Percentiles rank a stretch among this genome's conserved stretches.
Conservation (phyloP, 2,329 filamentous ascomycete species). For the Talaromyces amestolkiae region DNA sequence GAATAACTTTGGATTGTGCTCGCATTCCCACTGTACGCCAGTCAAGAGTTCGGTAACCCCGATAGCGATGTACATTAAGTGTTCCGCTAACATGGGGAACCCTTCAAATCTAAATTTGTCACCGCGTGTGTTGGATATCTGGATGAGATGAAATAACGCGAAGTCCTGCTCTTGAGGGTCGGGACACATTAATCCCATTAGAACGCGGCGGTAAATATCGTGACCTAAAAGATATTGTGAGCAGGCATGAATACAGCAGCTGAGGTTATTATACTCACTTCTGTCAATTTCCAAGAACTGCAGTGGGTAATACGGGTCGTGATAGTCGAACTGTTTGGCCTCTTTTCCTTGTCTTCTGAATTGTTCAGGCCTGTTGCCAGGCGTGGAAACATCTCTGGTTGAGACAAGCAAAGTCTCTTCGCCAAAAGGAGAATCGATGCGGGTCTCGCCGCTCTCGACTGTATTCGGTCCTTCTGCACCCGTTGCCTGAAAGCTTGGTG, state of each 20-base stretch:
- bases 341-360: slow-evolving; percentile 34
- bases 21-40: slow-evolving; percentile 75
- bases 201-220: slow-evolving; percentile 83
- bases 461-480: slow-evolving; percentile 29
- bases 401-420: slow-evolving; percentile 41
- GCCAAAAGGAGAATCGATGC: slow-evolving; percentile 39
- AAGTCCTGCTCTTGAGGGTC: slow-evolving; percentile 84
- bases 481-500: slow-evolving; percentile 6
- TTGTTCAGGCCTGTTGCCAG: slow-evolving; percentile 42
- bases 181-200: slow-evolving; percentile 77
- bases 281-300: slow-evolving; percentile 37
- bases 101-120: slow-evolving; percentile 96
- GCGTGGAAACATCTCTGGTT: slow-evolving; percentile 42
- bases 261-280: slow-evolving; percentile 27
- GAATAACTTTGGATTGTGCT: slow-evolving; percentile 60
- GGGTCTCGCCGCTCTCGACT: slow-evolving; percentile 26
- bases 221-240: slow-evolving; percentile 33
- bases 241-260: neutral
- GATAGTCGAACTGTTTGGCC: slow-evolving; percentile 37
- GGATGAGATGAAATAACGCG: slow-evolving; percentile 86
- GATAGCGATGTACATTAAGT: slow-evolving; percentile 78
- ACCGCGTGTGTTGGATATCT: slow-evolving; percentile 89
- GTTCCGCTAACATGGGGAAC: slow-evolving; percentile 83
- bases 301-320: slow-evolving; percentile 39
- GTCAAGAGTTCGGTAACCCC: slow-evolving; percentile 77